Percentiles rank a stretch among this genome's conserved stretches.
These are phyloP conservation scores for Chaetomium olivaceum DNA, from an alignment of 2,329 filamentous ascomycete species.

Conservation along the genomic window DNA sequence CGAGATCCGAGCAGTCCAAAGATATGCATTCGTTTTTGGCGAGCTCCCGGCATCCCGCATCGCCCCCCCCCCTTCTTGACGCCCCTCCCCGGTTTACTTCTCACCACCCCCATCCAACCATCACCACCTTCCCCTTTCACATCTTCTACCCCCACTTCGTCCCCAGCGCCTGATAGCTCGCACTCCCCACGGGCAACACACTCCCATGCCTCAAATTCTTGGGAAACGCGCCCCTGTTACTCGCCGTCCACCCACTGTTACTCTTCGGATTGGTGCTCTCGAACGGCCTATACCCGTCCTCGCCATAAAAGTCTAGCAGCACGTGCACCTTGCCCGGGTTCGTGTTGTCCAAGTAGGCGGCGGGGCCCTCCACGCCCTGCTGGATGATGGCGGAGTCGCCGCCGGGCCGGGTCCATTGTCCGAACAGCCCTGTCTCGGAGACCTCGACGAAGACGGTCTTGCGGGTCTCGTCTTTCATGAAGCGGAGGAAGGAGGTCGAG, in stretches of 20 bases:
- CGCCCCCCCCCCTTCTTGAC: not conserved
- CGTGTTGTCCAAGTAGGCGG: conserved; percentile 47
- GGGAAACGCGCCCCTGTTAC: conserved; percentile 46
- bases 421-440: conserved; percentile 51
- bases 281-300: conserved; percentile 52
- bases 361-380: conserved; percentile 47
- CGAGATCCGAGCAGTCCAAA: not conserved
- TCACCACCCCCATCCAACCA: not conserved
- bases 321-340: conserved; percentile 45
- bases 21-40: not conserved
- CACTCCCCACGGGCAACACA: conserved; percentile 49
- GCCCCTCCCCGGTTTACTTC: not conserved
- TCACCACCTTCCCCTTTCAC: not conserved
- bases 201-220: conserved; percentile 53
- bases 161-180: conserved; percentile 45
- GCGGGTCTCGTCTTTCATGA: conserved; percentile 56
- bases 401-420: conserved; percentile 52
- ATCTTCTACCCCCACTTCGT: conserved; percentile 38
- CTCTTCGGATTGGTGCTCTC: conserved; percentile 46
- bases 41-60: not conserved
- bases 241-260: conserved; percentile 49
- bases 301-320: conserved; percentile 51
- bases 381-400: conserved; percentile 46
- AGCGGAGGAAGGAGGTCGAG: conserved; percentile 47
- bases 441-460: conserved; percentile 55